Evolutionary conservation across 192 early-diverging fungal species (phyloP).

Genomic region (Phlyctochytrium arcticum): DNA sequence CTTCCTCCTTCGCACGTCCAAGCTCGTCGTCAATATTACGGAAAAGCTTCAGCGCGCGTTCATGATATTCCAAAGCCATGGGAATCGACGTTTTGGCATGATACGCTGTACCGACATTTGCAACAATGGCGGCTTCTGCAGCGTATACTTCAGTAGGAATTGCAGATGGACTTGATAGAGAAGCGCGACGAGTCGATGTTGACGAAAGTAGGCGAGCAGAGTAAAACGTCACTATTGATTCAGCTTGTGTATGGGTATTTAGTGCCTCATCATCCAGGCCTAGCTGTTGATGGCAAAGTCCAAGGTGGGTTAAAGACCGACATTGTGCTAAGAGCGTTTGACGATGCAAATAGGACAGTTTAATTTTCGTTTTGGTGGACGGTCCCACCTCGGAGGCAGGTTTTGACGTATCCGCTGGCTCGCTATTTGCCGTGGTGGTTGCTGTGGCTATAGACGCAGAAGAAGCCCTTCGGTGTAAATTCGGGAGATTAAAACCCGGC

Average conservation of each 20-base stretch:
- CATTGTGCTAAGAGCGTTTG: slow-evolving; percentile 45
- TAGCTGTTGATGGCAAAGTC: slow-evolving; percentile 37
- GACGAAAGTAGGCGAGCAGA: slow-evolving; percentile 3
- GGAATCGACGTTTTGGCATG: slow-evolving; percentile 35
- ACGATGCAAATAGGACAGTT: slow-evolving; percentile 49
- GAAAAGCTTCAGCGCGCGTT: slow-evolving; percentile 27
- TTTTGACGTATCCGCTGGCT: not conserved
- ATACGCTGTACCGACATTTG: slow-evolving; percentile 34
- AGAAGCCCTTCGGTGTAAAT: slow-evolving; percentile 5
- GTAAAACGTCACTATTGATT: slow-evolving; percentile 22
- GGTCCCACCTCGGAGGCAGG: not conserved
- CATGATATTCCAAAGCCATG: slow-evolving; percentile 26
- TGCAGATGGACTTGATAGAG: slow-evolving; percentile 14
- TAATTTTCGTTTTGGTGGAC: slow-evolving; percentile 28
- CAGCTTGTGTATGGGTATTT: slow-evolving; percentile 24
- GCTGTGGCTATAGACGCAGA: slow-evolving; percentile 7
- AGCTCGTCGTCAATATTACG: slow-evolving; percentile 12
- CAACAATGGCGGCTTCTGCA: slow-evolving; percentile 28
- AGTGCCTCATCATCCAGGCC: slow-evolving; percentile 42
- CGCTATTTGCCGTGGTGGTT: not conserved
- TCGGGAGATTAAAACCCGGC: slow-evolving; percentile 22
- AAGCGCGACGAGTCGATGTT: slow-evolving; percentile 11
- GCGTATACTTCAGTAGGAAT: slow-evolving; percentile 19
- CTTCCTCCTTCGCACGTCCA: slow-evolving; percentile 12
- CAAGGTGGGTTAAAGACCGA: slow-evolving; percentile 47